phyloP scores from a whole-genome alignment of 192 early-diverging fungal species.

The Paraglomus occultum region DNA sequence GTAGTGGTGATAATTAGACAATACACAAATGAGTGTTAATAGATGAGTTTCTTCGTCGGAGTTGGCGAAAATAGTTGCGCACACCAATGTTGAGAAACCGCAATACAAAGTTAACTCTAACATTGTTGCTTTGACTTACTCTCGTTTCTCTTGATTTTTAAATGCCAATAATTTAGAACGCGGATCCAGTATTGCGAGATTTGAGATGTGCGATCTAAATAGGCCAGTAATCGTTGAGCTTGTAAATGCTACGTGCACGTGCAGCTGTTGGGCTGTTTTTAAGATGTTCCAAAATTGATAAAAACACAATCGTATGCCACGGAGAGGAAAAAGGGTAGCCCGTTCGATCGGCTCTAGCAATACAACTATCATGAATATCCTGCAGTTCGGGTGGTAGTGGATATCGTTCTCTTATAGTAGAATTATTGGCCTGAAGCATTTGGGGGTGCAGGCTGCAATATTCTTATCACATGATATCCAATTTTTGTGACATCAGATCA shows the following conservation, averaged over 20 bases:
- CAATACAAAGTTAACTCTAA: too few relatives aligned
- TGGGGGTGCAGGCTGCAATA: not conserved
- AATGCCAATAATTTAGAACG: constrained; percentile 10
- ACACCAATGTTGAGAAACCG: not conserved
- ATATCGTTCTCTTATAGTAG: not conserved
- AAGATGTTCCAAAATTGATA: not conserved
- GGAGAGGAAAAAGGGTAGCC: constrained; percentile 1
- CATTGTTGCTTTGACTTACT: not conserved
- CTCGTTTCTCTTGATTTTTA: not conserved
- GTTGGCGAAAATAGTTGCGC: too few relatives aligned
- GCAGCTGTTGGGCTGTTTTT: not conserved
- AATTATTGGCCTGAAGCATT: not conserved
- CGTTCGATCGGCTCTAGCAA: not conserved
- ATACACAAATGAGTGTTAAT: too few relatives aligned
- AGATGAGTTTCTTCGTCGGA: too few relatives aligned
- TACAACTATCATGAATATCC: not conserved
- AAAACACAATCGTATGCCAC: not conserved
- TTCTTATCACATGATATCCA: too few relatives aligned
- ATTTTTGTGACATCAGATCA: too few relatives aligned
- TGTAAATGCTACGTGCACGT: not conserved
- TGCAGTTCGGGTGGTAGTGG: not conserved
- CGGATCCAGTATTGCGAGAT: not conserved
- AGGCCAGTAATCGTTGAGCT: not conserved
- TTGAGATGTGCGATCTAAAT: not conserved
- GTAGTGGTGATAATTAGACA: too few relatives aligned